These are phyloP conservation scores for Rhodotorula sp. DNA, from an alignment of 1,284 basidiomycete genomes.

Conservation along the genomic window DNA sequence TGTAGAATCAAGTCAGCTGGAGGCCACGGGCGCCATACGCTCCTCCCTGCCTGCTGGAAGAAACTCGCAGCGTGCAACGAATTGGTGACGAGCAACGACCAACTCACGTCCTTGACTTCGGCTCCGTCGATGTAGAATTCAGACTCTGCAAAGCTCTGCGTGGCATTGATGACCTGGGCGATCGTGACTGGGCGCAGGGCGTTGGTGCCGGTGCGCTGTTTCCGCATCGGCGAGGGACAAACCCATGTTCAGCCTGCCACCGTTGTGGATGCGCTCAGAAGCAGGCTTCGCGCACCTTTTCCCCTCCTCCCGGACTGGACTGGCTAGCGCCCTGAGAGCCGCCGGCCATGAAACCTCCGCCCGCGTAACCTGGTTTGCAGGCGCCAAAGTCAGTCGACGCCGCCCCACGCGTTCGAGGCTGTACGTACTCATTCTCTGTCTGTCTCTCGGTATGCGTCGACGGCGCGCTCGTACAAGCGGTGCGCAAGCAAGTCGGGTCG, in stretches of 20 bases:
- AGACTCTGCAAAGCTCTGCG: slow-evolving; percentile 79
- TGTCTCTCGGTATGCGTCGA: neutral
- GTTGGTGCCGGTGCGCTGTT: slow-evolving; percentile 22
- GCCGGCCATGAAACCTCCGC: slow-evolving; percentile 18
- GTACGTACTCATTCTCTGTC: slow-evolving; percentile 2
- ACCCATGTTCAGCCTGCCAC: neutral
- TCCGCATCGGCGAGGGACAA: neutral
- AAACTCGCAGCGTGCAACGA: no score
- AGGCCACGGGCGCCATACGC: no score
- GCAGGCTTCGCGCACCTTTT: slow-evolving; percentile 4
- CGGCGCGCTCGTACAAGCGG: no score
- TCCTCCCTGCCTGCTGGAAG: no score
- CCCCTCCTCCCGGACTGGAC: slow-evolving; percentile 10
- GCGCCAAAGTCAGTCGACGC: neutral
- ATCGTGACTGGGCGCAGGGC: slow-evolving; percentile 77
- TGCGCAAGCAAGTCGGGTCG: neutral
- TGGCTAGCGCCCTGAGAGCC: slow-evolving; percentile 11
- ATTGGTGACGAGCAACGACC: neutral
- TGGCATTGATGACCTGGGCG: slow-evolving; percentile 71
- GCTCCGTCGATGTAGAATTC: slow-evolving; percentile 79
- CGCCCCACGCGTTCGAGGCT: neutral
- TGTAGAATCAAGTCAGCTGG: no score
- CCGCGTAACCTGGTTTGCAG: slow-evolving; percentile 6
- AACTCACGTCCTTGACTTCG: slow-evolving; percentile 73
- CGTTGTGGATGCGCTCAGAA: neutral